Evolutionary conservation across 805 yeast species (phyloP).

Genomic region (Ogataea siamensis): DNA sequence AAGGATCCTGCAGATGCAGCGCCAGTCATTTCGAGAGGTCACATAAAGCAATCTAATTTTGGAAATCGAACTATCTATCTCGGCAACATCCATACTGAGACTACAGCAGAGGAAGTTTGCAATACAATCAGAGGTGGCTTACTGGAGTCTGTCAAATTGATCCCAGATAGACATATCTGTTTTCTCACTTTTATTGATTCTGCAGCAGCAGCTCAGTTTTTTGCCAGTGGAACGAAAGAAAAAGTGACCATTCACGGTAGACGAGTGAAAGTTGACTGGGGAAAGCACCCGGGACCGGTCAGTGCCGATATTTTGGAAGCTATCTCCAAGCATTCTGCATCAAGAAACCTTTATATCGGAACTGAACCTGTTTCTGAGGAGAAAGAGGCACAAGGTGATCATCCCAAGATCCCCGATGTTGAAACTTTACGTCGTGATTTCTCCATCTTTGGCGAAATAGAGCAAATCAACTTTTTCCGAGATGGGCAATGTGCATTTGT

Average conservation of each 20-base stretch:
- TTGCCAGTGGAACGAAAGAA: slow-evolving; percentile 46
- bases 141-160: slow-evolving; percentile 54
- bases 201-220: slow-evolving; percentile 63
- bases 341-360: slow-evolving; percentile 76
- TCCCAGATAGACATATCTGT: slow-evolving; percentile 54
- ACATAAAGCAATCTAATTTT: slow-evolving; percentile 12
- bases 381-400: slow-evolving; percentile 30
- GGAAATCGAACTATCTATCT: slow-evolving; percentile 70
- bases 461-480: slow-evolving; percentile 70
- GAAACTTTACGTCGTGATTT: slow-evolving; percentile 58
- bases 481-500: slow-evolving; percentile 74
- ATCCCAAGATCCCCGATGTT: slow-evolving; percentile 43
- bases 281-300: slow-evolving; percentile 63
- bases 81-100: slow-evolving; percentile 62
- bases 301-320: slow-evolving; percentile 55
- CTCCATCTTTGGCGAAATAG: slow-evolving; percentile 63
- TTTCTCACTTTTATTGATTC: slow-evolving; percentile 70
- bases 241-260: slow-evolving; percentile 61
- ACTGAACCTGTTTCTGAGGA: slow-evolving; percentile 41
- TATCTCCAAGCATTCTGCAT: slow-evolving; percentile 60
- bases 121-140: slow-evolving; percentile 78
- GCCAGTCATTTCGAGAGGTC: neutral
- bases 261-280: slow-evolving; percentile 70
- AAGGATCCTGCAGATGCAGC: neutral
- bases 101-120: slow-evolving; percentile 71